Evolutionary conservation across 1,284 basidiomycete genomes (phyloP).

Genomic region (Cutaneotrichosporon spelunceum): DNA sequence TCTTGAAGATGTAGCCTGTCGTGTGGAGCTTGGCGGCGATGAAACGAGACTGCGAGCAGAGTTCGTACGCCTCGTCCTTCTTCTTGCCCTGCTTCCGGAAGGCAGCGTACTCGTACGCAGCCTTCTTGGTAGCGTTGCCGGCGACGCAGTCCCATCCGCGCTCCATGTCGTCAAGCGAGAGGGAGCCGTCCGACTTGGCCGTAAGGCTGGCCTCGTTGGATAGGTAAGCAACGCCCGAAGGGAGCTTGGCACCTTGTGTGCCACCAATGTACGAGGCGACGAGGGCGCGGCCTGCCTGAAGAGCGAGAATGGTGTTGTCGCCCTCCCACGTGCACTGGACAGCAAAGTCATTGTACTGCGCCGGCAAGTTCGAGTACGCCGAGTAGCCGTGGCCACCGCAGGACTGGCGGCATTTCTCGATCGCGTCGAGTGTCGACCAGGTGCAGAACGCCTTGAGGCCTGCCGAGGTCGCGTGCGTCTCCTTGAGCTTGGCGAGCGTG

Average conservation of each 20-base stretch:
- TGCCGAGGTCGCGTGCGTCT: slow-evolving; percentile 59
- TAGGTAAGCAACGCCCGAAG: slow-evolving; percentile 56
- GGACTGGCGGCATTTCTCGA: slow-evolving; percentile 58
- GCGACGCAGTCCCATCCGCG: slow-evolving; percentile 56
- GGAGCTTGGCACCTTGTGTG: slow-evolving; percentile 53
- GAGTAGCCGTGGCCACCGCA: slow-evolving; percentile 61
- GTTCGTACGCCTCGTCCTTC: slow-evolving; percentile 57
- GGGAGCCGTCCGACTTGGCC: slow-evolving; percentile 53
- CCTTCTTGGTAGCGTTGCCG: slow-evolving; percentile 58
- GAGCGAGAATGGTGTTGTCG: slow-evolving; percentile 58
- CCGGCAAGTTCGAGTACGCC: slow-evolving; percentile 57
- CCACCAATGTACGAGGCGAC: slow-evolving; percentile 55
- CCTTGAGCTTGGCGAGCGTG: slow-evolving; percentile 57
- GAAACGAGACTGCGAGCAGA: slow-evolving; percentile 57
- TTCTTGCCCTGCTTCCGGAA: slow-evolving; percentile 52
- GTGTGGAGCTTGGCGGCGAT: slow-evolving; percentile 57
- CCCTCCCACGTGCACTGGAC: slow-evolving; percentile 58
- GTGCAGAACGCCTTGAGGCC: slow-evolving; percentile 62
- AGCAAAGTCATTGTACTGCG: slow-evolving; percentile 58
- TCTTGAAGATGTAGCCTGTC: slow-evolving; percentile 45
- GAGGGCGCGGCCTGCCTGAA: slow-evolving; percentile 58
- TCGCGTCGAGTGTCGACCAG: slow-evolving; percentile 58
- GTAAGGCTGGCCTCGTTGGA: slow-evolving; percentile 50
- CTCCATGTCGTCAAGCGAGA: slow-evolving; percentile 55
- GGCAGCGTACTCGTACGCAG: slow-evolving; percentile 53